Evolutionary conservation across 2,329 filamentous ascomycete genomes (phyloP).

Genomic region (Cercospora zeina): DNA sequence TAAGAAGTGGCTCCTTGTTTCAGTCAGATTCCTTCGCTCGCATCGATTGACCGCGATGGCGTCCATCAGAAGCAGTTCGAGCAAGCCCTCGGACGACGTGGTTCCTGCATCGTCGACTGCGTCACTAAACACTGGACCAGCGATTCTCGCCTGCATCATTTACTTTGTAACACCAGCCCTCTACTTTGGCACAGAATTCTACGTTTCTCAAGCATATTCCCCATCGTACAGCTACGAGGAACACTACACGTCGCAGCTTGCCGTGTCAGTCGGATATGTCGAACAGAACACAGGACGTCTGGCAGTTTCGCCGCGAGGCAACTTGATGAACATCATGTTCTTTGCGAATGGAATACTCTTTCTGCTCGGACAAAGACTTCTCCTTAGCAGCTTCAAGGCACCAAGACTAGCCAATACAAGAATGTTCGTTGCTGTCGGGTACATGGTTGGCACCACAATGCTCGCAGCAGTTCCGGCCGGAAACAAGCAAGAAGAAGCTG

Average conservation of each 20-base stretch:
- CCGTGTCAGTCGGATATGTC: constrained; percentile 15
- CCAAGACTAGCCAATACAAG: constrained; percentile 4
- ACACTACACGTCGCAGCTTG: constrained; percentile 24
- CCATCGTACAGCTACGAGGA: constrained; percentile 21
- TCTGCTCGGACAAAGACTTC: constrained; percentile 13
- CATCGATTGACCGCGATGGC: not conserved
- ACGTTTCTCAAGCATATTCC: constrained; percentile 13
- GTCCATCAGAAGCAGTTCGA: not conserved
- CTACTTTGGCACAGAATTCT: constrained; percentile 22
- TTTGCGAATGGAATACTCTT: constrained; percentile 18
- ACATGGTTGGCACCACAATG: constrained; percentile 19
- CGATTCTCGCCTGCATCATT: constrained; percentile 17
- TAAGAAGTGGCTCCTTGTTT: not conserved
- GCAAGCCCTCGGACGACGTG: not conserved
- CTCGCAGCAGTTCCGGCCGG: constrained; percentile 19
- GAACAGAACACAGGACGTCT: constrained; percentile 5
- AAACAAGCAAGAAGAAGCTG: constrained; percentile 14
- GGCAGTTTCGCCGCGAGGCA: constrained; percentile 14
- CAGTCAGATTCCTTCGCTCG: not conserved
- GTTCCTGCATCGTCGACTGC: not conserved
- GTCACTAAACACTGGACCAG: not conserved
- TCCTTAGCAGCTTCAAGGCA: constrained; percentile 8
- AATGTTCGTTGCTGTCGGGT: constrained; percentile 7
- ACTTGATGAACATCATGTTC: constrained; percentile 23
- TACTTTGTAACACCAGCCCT: constrained; percentile 15